These are phyloP conservation scores for Verticillium alfalfae DNA, from an alignment of 2,329 filamentous ascomycete genomes.

Conservation along the genomic window DNA sequence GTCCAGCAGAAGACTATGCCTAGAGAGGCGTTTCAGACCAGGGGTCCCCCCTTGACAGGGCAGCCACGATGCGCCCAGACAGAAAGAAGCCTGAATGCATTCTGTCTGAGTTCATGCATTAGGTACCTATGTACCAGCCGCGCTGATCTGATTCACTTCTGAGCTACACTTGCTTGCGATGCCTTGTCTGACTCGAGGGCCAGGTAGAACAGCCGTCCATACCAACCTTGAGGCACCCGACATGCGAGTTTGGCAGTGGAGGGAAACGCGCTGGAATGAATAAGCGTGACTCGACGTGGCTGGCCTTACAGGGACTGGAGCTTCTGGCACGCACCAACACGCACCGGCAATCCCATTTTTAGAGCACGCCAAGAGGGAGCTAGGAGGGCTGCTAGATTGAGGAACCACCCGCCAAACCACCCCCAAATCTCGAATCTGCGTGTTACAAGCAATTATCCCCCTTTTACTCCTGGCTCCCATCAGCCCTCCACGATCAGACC, in stretches of 20 bases:
- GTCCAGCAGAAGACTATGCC: neutral
- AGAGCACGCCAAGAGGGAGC: conserved; percentile 1
- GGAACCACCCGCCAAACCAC: neutral
- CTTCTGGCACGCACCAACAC: neutral
- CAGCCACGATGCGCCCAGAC: neutral
- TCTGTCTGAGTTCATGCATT: too few relatives aligned
- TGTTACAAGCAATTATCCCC: neutral
- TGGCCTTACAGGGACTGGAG: neutral
- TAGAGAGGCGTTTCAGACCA: neutral
- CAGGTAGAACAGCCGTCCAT: too few relatives aligned
- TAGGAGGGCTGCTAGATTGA: neutral
- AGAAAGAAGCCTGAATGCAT: too few relatives aligned
- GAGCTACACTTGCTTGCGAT: neutral
- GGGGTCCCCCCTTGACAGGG: neutral
- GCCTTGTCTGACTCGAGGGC: neutral
- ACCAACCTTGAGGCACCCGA: too few relatives aligned
- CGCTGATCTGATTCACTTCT: too few relatives aligned
- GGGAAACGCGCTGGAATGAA: neutral
- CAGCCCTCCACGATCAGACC: neutral
- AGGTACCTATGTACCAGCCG: too few relatives aligned
- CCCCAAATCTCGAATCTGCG: neutral
- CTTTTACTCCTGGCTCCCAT: neutral
- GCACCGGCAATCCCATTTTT: neutral
- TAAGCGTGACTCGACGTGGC: neutral
- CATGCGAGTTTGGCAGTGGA: too few relatives aligned